phyloP scores from a whole-genome alignment of 495 filamentous ascomycete species.

The Neurospora pannonica region DNA sequence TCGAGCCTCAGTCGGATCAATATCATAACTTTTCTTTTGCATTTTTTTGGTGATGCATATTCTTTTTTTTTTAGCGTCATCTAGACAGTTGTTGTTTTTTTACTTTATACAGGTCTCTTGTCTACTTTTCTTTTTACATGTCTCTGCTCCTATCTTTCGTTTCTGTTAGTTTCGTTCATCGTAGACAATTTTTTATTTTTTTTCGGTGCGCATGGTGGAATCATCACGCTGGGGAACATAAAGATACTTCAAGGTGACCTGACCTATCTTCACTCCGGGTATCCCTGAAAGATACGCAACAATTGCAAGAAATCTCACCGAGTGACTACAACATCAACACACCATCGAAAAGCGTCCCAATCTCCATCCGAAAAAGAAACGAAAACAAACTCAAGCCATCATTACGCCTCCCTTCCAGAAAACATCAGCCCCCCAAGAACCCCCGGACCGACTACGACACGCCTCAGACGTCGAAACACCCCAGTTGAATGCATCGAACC shows the following conservation, averaged over 20 bases:
- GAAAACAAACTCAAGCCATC: background rate
- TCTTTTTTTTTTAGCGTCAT: background rate
- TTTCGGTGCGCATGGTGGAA: background rate
- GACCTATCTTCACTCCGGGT: background rate
- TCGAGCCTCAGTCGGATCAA: background rate
- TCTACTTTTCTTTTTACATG: background rate
- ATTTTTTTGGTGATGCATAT: background rate
- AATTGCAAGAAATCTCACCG: background rate
- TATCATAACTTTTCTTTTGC: background rate
- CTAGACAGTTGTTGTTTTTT: background rate
- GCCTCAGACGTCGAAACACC: background rate
- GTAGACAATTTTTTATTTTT: background rate
- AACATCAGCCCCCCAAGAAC: background rate
- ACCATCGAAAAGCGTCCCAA: background rate
- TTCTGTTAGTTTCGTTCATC: background rate
- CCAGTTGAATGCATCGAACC: background rate
- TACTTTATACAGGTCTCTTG: background rate
- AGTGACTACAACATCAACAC: background rate
- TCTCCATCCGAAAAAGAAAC: background rate
- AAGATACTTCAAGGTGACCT: background rate
- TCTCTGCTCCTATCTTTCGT: background rate
- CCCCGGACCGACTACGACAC: background rate
- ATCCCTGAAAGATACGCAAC: background rate
- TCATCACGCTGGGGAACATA: background rate
- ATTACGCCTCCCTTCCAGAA: background rate